Percentiles rank a stretch among this genome's conserved stretches.
phyloP scores from a whole-genome alignment of 2,329 filamentous ascomycete species.

The Alternaria infectoria region DNA sequence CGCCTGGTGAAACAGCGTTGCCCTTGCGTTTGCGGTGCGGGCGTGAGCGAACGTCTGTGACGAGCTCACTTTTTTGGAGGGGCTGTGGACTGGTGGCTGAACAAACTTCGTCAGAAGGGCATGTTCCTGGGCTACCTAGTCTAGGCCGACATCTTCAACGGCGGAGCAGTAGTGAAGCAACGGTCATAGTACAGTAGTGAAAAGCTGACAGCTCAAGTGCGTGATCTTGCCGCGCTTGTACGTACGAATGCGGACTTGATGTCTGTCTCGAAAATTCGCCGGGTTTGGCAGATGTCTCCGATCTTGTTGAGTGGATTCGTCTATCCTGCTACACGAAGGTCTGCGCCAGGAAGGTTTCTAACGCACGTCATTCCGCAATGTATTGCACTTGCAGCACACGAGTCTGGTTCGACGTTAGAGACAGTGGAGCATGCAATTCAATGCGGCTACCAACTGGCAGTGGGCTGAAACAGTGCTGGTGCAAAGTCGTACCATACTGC shows the following conservation, averaged over 20 bases:
- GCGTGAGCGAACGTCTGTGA: background rate
- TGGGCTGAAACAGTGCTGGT: conserved; percentile 15
- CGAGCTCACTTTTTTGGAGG: background rate
- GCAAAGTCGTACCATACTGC: conserved; percentile 5
- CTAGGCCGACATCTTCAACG: background rate
- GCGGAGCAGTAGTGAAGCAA: conserved; percentile 8
- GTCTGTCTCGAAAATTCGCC: background rate
- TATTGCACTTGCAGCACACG: conserved; percentile 1
- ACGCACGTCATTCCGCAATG: conserved; percentile 10
- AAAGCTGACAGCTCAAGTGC: conserved; percentile 2
- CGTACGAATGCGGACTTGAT: background rate
- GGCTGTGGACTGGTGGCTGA: background rate
- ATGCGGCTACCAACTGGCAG: conserved; percentile 1
- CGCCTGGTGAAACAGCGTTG: background rate
- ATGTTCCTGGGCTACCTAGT: conserved; percentile 3
- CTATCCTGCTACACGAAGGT: conserved; percentile 2
- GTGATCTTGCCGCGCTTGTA: background rate
- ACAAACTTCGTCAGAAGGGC: background rate
- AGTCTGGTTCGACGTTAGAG: background rate
- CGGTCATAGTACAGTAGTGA: conserved; percentile 2
- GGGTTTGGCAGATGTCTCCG: background rate
- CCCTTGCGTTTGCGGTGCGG: background rate
- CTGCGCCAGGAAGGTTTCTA: conserved; percentile 4
- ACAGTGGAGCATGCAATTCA: background rate
- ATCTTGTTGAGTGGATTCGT: conserved; percentile 4